Evolutionary conservation across 176 grass and related monocot species (phyloP), one percentile per base, ranked within the genome.

Genomic region (Carex scoparia): DNA sequence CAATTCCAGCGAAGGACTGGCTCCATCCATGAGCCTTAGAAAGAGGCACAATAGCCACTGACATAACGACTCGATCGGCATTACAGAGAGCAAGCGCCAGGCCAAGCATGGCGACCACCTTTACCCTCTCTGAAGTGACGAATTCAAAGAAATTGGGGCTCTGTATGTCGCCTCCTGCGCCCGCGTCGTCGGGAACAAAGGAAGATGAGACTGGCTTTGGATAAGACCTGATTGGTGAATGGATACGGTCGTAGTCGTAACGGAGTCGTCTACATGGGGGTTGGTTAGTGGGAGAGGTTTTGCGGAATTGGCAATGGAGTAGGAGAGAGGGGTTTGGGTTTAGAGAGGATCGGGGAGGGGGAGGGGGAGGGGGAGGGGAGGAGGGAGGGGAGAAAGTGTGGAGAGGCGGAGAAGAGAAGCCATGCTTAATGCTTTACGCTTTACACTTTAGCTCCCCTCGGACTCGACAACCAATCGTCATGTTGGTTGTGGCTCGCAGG

Each of bases 61-160:
- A 98, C 95, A 98, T 98, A 65, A 98, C 95, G 23, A 94, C 95
- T 61, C 95, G 88, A 77, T 95, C 95, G 48, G 95, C 95, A 86
- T 98, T 98, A 88, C 95, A 98, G 44, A 98, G 91, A 51, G 91
- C 91, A 16, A 98, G 89, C 18, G 91, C 95, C 55, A 98, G 86
- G 10, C 86, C 93, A 48, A 98, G 88, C 95, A 98, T 90, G 78
- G 93, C 85, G 33, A 92, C 93, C 70, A 98, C 91, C 87, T 98
- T 98, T 28, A 92, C 89, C 88, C 95, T 90, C 93, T 98, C 95
- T 13, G 95, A 95, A 65, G 93, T 98, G 84, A 95, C 64, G 78
- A 98, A 98, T 79, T 95, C 95, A 67, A 69, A 37, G 14, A 90
- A 64, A 46, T 62, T 78, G 5, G 84, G 31, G 15, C 13, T 72